phyloP scores from a whole-genome alignment of 768 basidiomycete species.

The Tylopilus sp. region DNA sequence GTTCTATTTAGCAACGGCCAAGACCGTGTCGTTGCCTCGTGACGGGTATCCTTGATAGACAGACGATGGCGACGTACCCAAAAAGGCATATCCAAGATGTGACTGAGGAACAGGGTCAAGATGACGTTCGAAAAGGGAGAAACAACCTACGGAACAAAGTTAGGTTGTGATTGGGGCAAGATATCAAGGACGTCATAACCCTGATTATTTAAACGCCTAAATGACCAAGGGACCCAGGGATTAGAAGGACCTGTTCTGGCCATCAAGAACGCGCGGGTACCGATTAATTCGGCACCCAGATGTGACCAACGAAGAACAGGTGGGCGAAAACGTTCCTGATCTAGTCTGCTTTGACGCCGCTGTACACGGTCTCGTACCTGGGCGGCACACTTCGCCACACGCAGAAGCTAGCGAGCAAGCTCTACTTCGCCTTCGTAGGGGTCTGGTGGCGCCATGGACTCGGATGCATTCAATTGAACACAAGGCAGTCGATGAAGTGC shows the following conservation, averaged over 20 bases:
- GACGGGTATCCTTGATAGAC: conserved; percentile 5
- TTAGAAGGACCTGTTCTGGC: not conserved
- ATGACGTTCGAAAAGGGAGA: conserved; percentile 7
- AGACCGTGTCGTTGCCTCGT: conserved; percentile 23
- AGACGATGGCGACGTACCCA: conserved; percentile 2
- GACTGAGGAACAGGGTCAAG: conserved; percentile 2
- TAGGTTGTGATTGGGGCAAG: conserved; percentile 20
- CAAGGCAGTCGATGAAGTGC: conserved; percentile 5
- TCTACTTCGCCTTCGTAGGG: conserved; percentile 4
- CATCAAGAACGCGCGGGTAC: conserved; percentile 3
- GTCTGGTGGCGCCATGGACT: conserved; percentile 7
- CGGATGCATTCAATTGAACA: conserved; percentile 4
- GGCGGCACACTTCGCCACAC: conserved; percentile 11
- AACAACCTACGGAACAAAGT: conserved; percentile 20
- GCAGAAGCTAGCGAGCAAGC: conserved; percentile 6
- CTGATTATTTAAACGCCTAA: conserved; percentile 16
- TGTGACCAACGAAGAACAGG: not conserved
- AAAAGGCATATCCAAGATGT: conserved; percentile 19
- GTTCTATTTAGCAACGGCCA: conserved; percentile 11
- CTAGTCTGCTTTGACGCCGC: conserved; percentile 1
- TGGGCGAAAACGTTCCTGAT: conserved; percentile 2
- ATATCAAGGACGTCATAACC: conserved; percentile 26
- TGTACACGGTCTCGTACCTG: conserved; percentile 6
- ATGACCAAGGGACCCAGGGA: conserved; percentile 7
- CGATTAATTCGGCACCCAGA: conserved; percentile 12